These are phyloP conservation scores for Oryza punctata DNA, from an alignment of 176 grass and related monocot genomes.

Conservation along the genomic window DNA sequence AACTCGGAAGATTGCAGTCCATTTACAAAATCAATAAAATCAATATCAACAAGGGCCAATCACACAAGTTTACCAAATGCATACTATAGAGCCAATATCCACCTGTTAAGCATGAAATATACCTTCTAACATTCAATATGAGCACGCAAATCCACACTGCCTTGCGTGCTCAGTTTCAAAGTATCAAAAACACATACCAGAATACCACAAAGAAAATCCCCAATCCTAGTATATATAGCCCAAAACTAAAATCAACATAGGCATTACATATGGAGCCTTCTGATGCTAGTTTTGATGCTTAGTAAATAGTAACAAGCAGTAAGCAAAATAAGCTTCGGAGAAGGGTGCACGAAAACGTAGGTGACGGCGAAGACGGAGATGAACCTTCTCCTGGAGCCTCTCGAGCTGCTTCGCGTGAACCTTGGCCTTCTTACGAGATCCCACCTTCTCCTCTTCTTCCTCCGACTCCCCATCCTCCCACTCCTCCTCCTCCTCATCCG, in stretches of 20 bases:
- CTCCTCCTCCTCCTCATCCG: conserved; percentile 37
- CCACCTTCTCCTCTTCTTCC: not conserved
- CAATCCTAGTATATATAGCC: not conserved
- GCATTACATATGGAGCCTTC: not conserved
- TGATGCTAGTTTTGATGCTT: not conserved
- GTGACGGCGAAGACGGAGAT: not conserved
- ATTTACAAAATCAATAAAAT: conserved; percentile 11
- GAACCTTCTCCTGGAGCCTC: conserved; percentile 77
- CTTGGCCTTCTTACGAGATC: conserved; percentile 49
- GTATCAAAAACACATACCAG: not conserved
- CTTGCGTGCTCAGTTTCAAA: not conserved
- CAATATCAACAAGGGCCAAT: not conserved
- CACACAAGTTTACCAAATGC: not conserved
- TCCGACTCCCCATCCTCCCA: not conserved
- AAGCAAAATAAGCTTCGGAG: not conserved
- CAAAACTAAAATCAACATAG: not conserved
- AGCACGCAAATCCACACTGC: not conserved
- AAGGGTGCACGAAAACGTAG: not conserved
- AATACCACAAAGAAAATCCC: not conserved
- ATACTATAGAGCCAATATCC: not conserved
- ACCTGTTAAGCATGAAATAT: not conserved
- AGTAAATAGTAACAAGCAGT: too few species aligned
- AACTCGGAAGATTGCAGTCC: not conserved
- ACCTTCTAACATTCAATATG: not conserved
- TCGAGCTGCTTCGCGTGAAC: conserved; percentile 70